These are phyloP conservation scores for Cutaneotrichosporon dermatis DNA, from an alignment of 1,284 basidiomycete species.

Conservation along the genomic window DNA sequence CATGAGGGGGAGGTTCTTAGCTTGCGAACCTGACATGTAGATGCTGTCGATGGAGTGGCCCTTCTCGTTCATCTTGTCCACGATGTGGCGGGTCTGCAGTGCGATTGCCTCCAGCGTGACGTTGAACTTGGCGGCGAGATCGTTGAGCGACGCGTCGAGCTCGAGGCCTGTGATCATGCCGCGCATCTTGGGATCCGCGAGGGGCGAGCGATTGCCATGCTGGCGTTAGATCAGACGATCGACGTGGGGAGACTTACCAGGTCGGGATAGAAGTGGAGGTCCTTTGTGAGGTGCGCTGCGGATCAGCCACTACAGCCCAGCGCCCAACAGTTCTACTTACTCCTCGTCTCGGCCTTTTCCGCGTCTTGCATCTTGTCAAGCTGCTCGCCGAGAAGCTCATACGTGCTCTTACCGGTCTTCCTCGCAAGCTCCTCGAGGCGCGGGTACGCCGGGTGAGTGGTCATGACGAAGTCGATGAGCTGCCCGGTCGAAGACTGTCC, in stretches of 20 bases:
- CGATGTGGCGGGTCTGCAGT: slow-evolving; percentile 90
- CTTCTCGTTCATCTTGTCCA: slow-evolving; percentile 80
- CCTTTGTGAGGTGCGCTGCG: slow-evolving; percentile 72
- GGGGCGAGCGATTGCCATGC: slow-evolving; percentile 86
- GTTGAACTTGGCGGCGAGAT: slow-evolving; percentile 86
- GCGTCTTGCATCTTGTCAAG: slow-evolving; percentile 66
- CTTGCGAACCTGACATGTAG: slow-evolving; percentile 87
- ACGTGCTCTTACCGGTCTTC: slow-evolving; percentile 49
- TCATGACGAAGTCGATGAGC: slow-evolving; percentile 92
- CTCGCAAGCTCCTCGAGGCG: slow-evolving; percentile 60
- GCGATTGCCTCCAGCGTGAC: slow-evolving; percentile 90
- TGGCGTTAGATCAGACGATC: not conserved
- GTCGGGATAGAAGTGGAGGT: slow-evolving; percentile 92
- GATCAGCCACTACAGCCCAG: slow-evolving; percentile 13
- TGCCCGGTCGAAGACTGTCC: slow-evolving; percentile 98
- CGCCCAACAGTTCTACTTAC: slow-evolving; percentile 22
- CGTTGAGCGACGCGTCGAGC: slow-evolving; percentile 69
- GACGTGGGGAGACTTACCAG: slow-evolving; percentile 45
- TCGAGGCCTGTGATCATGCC: slow-evolving; percentile 85
- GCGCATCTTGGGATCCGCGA: slow-evolving; percentile 88
- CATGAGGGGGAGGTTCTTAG: slow-evolving; percentile 78
- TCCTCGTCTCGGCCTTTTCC: slow-evolving; percentile 59
- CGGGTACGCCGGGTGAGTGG: slow-evolving; percentile 79
- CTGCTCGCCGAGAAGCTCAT: slow-evolving; percentile 65
- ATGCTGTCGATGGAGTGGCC: slow-evolving; percentile 82